Evolutionary conservation across 2,329 filamentous ascomycete genomes (phyloP).

Genomic region (Ceratocystis alfenasii): DNA sequence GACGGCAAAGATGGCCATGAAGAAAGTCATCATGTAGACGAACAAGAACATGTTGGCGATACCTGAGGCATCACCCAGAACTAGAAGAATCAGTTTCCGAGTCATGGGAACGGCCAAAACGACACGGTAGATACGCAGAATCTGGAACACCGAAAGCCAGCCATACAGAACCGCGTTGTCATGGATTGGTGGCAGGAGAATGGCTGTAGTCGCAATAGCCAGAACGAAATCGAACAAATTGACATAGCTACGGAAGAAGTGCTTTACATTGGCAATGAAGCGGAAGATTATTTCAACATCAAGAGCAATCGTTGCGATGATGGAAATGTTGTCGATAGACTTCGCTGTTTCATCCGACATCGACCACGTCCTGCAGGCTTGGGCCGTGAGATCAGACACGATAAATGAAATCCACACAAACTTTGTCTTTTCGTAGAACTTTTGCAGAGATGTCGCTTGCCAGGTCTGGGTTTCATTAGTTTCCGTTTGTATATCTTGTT

Average conservation of each 20-base stretch:
- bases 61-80: slow-evolving; percentile 84
- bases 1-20: slow-evolving; percentile 83
- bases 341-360: slow-evolving; percentile 52
- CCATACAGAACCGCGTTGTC: slow-evolving; percentile 60
- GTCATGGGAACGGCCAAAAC: slow-evolving; percentile 84
- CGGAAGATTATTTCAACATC: slow-evolving; percentile 73
- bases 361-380: slow-evolving; percentile 61
- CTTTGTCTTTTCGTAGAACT: slow-evolving; percentile 59
- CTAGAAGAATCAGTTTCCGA: slow-evolving; percentile 70
- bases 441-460: slow-evolving; percentile 46
- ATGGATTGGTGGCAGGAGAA: slow-evolving; percentile 71
- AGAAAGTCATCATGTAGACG: slow-evolving; percentile 87
- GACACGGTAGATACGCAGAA: slow-evolving; percentile 80
- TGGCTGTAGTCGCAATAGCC: slow-evolving; percentile 69
- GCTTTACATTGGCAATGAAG: slow-evolving; percentile 65
- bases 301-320: slow-evolving; percentile 64
- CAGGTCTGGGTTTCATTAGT: slow-evolving; percentile 42
- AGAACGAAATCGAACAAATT: slow-evolving; percentile 75
- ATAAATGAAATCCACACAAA: slow-evolving; percentile 75
- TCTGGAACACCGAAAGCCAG: slow-evolving; percentile 88
- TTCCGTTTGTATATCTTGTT: slow-evolving; percentile 39
- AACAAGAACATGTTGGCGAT: slow-evolving; percentile 91
- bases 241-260: slow-evolving; percentile 59
- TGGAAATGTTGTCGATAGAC: slow-evolving; percentile 63
- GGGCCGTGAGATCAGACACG: slow-evolving; percentile 63